A percentile compares a stretch with the other conserved stretches of the same genome.
These are phyloP conservation scores for Penicillium dipodomyicola DNA, from an alignment of 495 filamentous ascomycete genomes.

Conservation along the genomic window DNA sequence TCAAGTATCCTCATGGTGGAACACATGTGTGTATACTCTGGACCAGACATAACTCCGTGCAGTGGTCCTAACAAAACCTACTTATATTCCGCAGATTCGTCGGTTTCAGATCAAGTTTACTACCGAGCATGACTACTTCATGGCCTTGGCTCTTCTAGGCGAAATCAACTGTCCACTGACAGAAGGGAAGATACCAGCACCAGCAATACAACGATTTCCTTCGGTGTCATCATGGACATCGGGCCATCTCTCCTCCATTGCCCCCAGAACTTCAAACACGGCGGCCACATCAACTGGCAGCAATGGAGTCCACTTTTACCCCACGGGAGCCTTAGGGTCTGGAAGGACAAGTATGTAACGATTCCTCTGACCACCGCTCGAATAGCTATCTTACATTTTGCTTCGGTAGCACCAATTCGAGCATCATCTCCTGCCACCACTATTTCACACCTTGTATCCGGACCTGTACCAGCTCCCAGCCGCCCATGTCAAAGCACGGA, in stretches of 20 bases:
- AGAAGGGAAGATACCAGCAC: conserved; percentile 30
- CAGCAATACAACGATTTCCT: conserved; percentile 19
- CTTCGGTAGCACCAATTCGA: conserved; percentile 5
- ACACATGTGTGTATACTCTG: conserved; percentile 18
- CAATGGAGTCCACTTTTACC: conserved; percentile 3
- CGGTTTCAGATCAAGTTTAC: conserved; percentile 48
- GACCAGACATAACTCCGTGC: background rate
- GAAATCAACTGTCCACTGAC: conserved; percentile 42
- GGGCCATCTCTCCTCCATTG: conserved; percentile 11
- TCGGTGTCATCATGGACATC: conserved; percentile 35
- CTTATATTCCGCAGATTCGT: conserved; percentile 26
- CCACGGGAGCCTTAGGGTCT: conserved; percentile 11
- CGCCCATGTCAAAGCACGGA: background rate
- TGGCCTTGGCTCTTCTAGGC: conserved; percentile 36
- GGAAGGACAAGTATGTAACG: conserved; percentile 15
- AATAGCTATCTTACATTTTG: background rate
- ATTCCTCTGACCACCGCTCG: background rate
- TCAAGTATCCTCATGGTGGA: conserved; percentile 36
- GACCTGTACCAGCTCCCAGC: background rate
- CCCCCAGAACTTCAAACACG: conserved; percentile 1
- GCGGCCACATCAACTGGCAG: conserved; percentile 17
- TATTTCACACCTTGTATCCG: conserved; percentile 1
- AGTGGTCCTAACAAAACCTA: background rate
- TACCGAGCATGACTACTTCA: conserved; percentile 38
- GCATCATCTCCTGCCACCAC: conserved; percentile 16